A percentile compares a stretch with the other conserved stretches of the same genome.
Conservation (phyloP, 2,329 filamentous ascomycete species). For the Cercospora janseana region DNA sequence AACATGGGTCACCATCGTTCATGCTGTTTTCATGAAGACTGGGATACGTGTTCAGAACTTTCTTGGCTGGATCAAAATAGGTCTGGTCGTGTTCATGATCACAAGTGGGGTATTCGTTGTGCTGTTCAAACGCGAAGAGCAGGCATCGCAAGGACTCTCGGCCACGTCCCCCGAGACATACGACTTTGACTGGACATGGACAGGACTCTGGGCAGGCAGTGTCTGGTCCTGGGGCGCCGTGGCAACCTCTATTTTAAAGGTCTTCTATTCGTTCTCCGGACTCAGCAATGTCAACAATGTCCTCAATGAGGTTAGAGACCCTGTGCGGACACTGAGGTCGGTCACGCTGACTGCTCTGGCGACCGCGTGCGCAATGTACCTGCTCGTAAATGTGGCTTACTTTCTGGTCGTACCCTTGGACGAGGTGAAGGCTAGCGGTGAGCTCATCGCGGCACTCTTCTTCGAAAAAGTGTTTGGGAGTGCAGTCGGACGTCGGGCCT, state of each 20-base stretch:
- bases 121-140: slow-evolving; percentile 28
- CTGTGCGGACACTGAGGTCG: slow-evolving; percentile 60
- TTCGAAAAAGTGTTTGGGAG: slow-evolving; percentile 64
- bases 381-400: slow-evolving; percentile 64
- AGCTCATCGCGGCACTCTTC: slow-evolving; percentile 66
- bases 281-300: slow-evolving; percentile 68
- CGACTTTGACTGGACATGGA: slow-evolving; percentile 24
- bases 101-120: slow-evolving; percentile 41
- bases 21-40: slow-evolving; percentile 40
- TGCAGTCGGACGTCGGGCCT: slow-evolving; percentile 55
- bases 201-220: slow-evolving; percentile 24
- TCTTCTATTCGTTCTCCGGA: slow-evolving; percentile 68
- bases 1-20: slow-evolving; percentile 40
- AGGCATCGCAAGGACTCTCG: neutral
- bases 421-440: slow-evolving; percentile 64
- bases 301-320: slow-evolving; percentile 68
- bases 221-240: slow-evolving; percentile 65
- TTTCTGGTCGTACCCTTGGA: slow-evolving; percentile 66
- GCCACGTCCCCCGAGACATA: neutral
- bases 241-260: slow-evolving; percentile 64
- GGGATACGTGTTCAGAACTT: slow-evolving; percentile 43
- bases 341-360: slow-evolving; percentile 52
- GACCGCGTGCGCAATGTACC: slow-evolving; percentile 62
- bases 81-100: slow-evolving; percentile 41
- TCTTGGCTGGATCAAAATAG: slow-evolving; percentile 44